Evolutionary conservation across 495 filamentous ascomycete genomes (phyloP).

Genomic region (Tetracladium marchalianum): DNA sequence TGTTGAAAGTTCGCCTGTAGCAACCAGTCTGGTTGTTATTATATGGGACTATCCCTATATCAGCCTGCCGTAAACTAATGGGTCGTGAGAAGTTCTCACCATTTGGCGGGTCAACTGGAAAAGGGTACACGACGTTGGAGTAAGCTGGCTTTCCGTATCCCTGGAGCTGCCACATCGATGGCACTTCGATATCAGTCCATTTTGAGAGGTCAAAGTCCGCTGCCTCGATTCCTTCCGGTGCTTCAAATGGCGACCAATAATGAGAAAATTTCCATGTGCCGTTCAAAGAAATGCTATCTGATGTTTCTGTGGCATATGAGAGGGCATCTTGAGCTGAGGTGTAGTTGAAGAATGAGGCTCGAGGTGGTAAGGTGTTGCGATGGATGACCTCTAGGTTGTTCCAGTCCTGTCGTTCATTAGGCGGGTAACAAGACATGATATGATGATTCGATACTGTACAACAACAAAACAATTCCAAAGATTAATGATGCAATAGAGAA

Average conservation of each 20-base stretch:
- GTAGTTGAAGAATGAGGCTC: conserved; percentile 50
- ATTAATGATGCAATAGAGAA: too few relatives aligned
- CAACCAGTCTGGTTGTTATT: conserved; percentile 58
- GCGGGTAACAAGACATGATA: not conserved
- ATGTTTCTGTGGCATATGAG: conserved; percentile 15
- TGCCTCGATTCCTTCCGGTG: conserved; percentile 5
- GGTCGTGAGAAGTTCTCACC: conserved; percentile 1
- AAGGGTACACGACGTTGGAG: conserved; percentile 55
- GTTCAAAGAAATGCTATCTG: conserved; percentile 32
- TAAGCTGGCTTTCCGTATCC: conserved; percentile 48
- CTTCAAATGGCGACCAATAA: conserved; percentile 14
- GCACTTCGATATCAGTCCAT: conserved; percentile 53
- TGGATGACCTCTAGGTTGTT: conserved; percentile 51
- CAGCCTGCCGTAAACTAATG: too few relatives aligned
- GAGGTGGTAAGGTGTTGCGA: conserved; percentile 49
- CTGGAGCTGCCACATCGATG: conserved; percentile 63
- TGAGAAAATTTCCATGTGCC: conserved; percentile 48
- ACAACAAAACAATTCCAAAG: too few relatives aligned
- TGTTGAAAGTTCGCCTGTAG: conserved; percentile 46
- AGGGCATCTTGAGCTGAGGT: conserved; percentile 24
- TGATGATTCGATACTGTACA: too few relatives aligned
- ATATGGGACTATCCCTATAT: conserved; percentile 31
- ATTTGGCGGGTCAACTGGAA: conserved; percentile 47
- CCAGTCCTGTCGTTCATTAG: conserved; percentile 35
- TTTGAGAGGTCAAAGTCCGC: conserved; percentile 4